Percentiles rank a stretch among this genome's conserved stretches.
Conservation (phyloP, 441 rosid genomes). For the Lepidium campestre region DNA sequence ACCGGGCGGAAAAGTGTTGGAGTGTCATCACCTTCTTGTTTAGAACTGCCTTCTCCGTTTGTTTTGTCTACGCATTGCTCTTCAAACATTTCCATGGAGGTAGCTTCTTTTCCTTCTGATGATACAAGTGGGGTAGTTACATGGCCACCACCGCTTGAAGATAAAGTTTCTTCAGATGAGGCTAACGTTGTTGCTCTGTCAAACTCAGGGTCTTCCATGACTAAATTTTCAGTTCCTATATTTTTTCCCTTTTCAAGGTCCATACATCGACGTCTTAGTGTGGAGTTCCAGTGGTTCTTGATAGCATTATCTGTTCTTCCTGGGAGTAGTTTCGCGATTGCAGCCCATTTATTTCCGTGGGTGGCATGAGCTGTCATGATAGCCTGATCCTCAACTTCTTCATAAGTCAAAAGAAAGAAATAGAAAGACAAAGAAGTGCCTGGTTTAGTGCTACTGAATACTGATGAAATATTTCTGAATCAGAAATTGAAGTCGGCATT, state of each 20-base stretch:
- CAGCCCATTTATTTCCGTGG: slow-evolving; percentile 79
- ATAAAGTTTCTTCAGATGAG: slow-evolving; percentile 71
- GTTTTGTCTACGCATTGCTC: slow-evolving; percentile 36
- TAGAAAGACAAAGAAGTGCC: neutral
- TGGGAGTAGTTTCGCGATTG: slow-evolving; percentile 51
- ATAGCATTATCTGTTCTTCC: slow-evolving; percentile 75
- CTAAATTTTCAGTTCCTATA: slow-evolving; percentile 27
- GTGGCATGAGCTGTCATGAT: slow-evolving; percentile 50
- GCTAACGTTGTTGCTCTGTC: slow-evolving; percentile 42
- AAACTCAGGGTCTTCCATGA: slow-evolving; percentile 35
- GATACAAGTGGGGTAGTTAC: slow-evolving; percentile 45
- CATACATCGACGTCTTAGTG: slow-evolving; percentile 44
- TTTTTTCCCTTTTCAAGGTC: slow-evolving; percentile 28
- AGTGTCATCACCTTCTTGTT: slow-evolving; percentile 33
- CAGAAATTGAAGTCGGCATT: neutral
- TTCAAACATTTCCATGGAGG: slow-evolving; percentile 40
- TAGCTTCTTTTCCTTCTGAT: slow-evolving; percentile 48
- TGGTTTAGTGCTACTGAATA: slow-evolving; percentile 14
- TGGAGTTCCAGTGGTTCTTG: slow-evolving; percentile 72
- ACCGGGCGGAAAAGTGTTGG: slow-evolving; percentile 61
- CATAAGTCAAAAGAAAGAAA: neutral
- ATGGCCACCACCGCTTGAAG: slow-evolving; percentile 60
- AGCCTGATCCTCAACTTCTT: slow-evolving; percentile 74
- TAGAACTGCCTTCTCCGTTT: slow-evolving; percentile 27
- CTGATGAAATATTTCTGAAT: neutral